Base-by-base conservation (phyloP, 768 basidiomycete species). In the Mycena polygramma region DNA sequence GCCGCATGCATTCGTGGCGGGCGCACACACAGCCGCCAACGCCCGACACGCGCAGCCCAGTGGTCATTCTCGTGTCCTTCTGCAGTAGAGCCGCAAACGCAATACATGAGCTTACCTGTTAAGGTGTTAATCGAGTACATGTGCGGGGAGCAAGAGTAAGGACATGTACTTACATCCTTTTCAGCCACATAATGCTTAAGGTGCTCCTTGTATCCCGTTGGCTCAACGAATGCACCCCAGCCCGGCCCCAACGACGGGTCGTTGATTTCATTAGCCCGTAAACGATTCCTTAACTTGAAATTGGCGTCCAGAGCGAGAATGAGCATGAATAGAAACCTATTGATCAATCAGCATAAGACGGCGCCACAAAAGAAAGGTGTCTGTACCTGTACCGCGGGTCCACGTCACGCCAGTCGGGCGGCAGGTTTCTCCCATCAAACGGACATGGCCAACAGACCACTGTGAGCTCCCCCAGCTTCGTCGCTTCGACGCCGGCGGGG, bases 291-390 rank as follows among this genome's bases (percentile, higher is more conserved):
- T 15, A 79, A 64, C 3, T 60, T 51, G 62, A 79, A 79, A 52
- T 77, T 77, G n/a, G 78, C 76, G 68, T 79, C 77, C 30, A 77
- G 43, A 4, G 77, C 68, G 26, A 79, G 45, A 26, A 75, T 49
- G 0, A 75, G 59, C 35, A 63, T 70, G 60, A 74, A 75, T 3
- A 77, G 53, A 52, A 43, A 43, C 41, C 41, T 43, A 43, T 4
- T 11, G 10, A 1, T 11, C 41, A n/a, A n/a, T n/a, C n/a, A n/a
- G n/a, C n/a, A n/a, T n/a, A n/a, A n/a, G n/a, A n/a, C n/a, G n/a
- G n/a, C n/a, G n/a, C n/a, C n/a, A n/a, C n/a, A n/a, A n/a, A n/a
- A n/a, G n/a, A n/a, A n/a, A n/a, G 41, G 11, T 43, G 41, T 39
- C 9, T 54, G 26, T 9, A 20, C 6, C n/a, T 14, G 22, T 7